phyloP scores from a whole-genome alignment of 495 filamentous ascomycete species.

The Sordaria brevicollis region DNA sequence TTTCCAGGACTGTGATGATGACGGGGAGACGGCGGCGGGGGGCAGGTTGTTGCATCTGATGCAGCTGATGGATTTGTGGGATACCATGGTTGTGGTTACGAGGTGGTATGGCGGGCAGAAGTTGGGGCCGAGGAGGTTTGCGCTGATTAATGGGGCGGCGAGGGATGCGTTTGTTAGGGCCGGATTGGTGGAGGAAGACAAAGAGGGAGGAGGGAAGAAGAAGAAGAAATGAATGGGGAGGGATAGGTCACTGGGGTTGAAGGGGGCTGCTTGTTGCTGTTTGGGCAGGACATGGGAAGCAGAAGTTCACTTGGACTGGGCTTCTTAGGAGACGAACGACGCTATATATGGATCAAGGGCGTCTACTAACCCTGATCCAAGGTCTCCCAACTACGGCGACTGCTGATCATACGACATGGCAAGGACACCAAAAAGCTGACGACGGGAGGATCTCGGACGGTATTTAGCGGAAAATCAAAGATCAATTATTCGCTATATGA shows the following conservation, averaged over 20 bases:
- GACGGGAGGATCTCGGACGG: neutral
- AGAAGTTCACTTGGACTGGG: no score
- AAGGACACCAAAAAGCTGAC: neutral
- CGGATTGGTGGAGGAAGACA: conserved; percentile 48
- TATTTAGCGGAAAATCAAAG: neutral
- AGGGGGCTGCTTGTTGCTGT: no score
- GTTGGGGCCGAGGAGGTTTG: conserved; percentile 79
- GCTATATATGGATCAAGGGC: no score
- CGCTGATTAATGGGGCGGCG: conserved; percentile 76
- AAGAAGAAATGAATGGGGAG: conserved; percentile 31
- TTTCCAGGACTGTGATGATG: conserved; percentile 88
- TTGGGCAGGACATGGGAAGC: no score
- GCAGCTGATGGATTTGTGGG: conserved; percentile 91
- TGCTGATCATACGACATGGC: neutral
- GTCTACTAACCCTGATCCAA: no score
- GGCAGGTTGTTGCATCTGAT: conserved; percentile 75
- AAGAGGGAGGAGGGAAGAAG: conserved; percentile 38
- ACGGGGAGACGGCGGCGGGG: conserved; percentile 93
- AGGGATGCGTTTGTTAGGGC: conserved; percentile 76
- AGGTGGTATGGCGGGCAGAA: conserved; percentile 91
- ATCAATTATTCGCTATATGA: neutral
- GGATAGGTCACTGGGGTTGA: no score
- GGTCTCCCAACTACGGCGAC: no score
- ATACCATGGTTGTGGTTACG: conserved; percentile 86
- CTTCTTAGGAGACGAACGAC: no score